Conservation (phyloP, 2,329 filamentous ascomycete species). For the Pestalotiopsis sp. region DNA sequence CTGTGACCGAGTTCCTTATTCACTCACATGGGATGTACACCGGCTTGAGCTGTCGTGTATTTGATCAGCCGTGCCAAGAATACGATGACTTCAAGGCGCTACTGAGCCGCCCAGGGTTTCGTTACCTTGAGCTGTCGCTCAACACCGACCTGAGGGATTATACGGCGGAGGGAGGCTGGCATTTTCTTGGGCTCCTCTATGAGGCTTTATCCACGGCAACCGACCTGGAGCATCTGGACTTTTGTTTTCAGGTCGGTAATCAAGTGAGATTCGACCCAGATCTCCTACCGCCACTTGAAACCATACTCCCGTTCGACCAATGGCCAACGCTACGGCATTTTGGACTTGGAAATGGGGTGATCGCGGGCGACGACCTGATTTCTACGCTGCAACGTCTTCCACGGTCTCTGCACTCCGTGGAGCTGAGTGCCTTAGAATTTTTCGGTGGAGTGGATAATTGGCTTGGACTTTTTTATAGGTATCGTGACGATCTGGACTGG, state of each 20-base stretch:
- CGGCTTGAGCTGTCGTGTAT: slow-evolving; percentile 32
- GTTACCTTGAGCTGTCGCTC: slow-evolving; percentile 28
- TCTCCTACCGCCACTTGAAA: background rate
- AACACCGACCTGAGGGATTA: background rate
- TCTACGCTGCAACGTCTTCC: background rate
- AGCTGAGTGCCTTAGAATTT: background rate
- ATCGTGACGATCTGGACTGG: background rate
- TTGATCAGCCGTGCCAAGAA: slow-evolving; percentile 26
- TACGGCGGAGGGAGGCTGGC: background rate
- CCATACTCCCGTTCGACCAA: background rate
- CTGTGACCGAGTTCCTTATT: slow-evolving; percentile 36
- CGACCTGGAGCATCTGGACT: background rate
- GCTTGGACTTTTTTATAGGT: background rate
- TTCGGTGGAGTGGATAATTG: background rate
- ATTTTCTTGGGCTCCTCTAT: background rate
- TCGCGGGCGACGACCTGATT: background rate
- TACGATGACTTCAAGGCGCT: slow-evolving; percentile 25
- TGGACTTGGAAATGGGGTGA: background rate
- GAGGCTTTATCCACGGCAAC: background rate
- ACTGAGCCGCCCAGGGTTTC: slow-evolving; percentile 26
- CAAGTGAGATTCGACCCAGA: background rate
- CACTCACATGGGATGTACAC: slow-evolving; percentile 30
- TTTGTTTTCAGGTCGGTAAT: background rate
- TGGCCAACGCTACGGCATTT: background rate
- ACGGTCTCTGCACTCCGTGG: background rate